Percentiles rank a stretch among this genome's conserved stretches.
Evolutionary conservation across 371 early-diverging fungal species (phyloP).

Genomic region (Furculomyces boomerangus): DNA sequence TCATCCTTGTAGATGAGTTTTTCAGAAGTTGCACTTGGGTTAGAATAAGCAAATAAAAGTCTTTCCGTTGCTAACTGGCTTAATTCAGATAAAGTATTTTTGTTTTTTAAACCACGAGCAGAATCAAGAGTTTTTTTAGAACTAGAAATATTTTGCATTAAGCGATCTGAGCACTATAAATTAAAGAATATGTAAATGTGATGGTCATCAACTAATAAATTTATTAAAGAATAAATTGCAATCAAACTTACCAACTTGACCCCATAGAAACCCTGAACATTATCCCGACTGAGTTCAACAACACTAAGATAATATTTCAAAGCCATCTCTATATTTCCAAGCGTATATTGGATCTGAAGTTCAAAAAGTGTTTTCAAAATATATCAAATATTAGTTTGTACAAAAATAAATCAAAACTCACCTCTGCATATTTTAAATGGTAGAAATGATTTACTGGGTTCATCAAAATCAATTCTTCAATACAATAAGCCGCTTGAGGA

Average conservation of each 20-base stretch:
- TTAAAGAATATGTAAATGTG: not conserved
- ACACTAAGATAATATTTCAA: slow-evolving; percentile 58
- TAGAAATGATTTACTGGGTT: slow-evolving; percentile 66
- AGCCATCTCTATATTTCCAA: slow-evolving; percentile 35
- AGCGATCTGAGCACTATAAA: slow-evolving; percentile 11
- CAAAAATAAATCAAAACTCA: not conserved
- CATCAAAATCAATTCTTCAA: slow-evolving; percentile 72
- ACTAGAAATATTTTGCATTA: slow-evolving; percentile 16
- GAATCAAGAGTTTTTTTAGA: slow-evolving; percentile 13
- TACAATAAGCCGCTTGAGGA: slow-evolving; percentile 68
- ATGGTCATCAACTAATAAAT: not conserved
- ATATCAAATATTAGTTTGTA: not conserved
- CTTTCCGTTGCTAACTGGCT: slow-evolving; percentile 46
- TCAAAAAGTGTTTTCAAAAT: not conserved
- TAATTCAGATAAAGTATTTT: slow-evolving; percentile 15
- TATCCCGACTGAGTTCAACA: slow-evolving; percentile 50
- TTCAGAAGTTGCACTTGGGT: not conserved
- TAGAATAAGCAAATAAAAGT: slow-evolving; percentile 25
- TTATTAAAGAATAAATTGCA: not conserved
- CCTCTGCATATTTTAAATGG: slow-evolving; percentile 74
- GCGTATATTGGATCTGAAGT: slow-evolving; percentile 35
- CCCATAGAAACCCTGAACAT: slow-evolving; percentile 58
- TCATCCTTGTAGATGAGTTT: not conserved
- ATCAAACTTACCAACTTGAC: slow-evolving; percentile 33
- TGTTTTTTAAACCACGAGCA: slow-evolving; percentile 8